Percentiles rank a stretch among this genome's conserved stretches.
These are phyloP conservation scores for Mesembryanthemum crystallinum DNA, from an alignment of 148 eudicot genomes.

Conservation along the genomic window DNA sequence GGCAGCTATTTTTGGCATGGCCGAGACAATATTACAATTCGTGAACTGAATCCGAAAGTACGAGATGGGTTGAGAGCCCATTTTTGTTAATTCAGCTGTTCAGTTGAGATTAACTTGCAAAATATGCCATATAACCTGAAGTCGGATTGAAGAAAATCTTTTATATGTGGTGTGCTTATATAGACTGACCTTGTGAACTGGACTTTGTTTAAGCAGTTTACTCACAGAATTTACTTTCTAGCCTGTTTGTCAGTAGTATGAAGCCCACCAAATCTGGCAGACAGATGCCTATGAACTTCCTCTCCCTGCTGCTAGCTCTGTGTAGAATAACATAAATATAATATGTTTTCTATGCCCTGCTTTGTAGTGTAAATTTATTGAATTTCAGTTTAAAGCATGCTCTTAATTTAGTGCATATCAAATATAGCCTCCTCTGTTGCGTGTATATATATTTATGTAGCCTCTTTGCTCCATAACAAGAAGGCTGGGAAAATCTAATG, in stretches of 20 bases:
- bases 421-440: not conserved
- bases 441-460: too few species aligned
- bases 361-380: not conserved
- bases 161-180: not conserved
- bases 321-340: not conserved
- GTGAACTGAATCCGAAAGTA: constrained; percentile 93
- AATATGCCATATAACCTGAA: not conserved
- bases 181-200: not conserved
- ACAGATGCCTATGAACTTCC: not conserved
- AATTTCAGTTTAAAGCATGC: not conserved
- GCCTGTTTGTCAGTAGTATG: not conserved
- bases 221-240: not conserved
- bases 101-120: not conserved
- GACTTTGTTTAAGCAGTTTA: not conserved
- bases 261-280: not conserved
- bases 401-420: not conserved
- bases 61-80: not conserved
- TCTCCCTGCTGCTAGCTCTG: constrained; percentile 5
- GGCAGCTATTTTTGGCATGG: constrained; percentile 96
- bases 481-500: not conserved
- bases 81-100: constrained; percentile 9
- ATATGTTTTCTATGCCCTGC: constrained; percentile 2
- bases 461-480: too few species aligned
- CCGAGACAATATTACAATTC: constrained; percentile 60
- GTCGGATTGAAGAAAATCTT: not conserved